These are phyloP conservation scores for Solioccasus polychromus DNA, from an alignment of 768 basidiomycete genomes.

Conservation along the genomic window DNA sequence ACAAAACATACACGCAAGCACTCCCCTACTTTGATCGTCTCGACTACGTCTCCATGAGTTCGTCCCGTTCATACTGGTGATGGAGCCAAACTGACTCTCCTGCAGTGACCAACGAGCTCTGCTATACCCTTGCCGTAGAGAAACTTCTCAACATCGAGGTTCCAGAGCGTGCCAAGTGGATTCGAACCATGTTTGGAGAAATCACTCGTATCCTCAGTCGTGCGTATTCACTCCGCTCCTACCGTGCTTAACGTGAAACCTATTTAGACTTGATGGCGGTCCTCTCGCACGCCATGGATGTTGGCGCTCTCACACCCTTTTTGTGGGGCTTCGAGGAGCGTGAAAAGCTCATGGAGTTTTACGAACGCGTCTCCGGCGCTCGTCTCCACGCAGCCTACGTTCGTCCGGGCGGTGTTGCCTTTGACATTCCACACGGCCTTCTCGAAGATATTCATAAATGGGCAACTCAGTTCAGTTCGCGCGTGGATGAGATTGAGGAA, in stretches of 20 bases:
- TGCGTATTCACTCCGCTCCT: constrained; percentile 34
- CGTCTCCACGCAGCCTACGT: constrained; percentile 98
- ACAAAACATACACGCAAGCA: constrained; percentile 97
- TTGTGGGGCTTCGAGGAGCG: constrained; percentile 99
- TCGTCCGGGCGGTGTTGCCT: constrained; percentile 96
- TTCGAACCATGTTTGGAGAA: constrained; percentile 94
- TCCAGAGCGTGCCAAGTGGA: constrained; percentile 97
- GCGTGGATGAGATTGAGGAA: constrained; percentile 97
- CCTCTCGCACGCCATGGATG: constrained; percentile 94
- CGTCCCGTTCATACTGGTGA: constrained; percentile 28
- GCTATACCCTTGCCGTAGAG: constrained; percentile 96
- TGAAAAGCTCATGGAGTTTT: constrained; percentile 99
- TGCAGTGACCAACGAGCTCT: constrained; percentile 97
- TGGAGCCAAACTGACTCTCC: neutral
- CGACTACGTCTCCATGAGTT: constrained; percentile 99
- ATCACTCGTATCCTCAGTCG: constrained; percentile 95
- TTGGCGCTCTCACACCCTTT: constrained; percentile 97
- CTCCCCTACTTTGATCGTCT: constrained; percentile 98
- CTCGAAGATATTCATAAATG: constrained; percentile 97
- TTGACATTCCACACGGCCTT: constrained; percentile 97
- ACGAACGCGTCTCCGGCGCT: constrained; percentile 97
- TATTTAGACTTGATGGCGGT: constrained; percentile 89
- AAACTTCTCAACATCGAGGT: constrained; percentile 97
- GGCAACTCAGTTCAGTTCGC: constrained; percentile 89
- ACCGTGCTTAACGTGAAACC: neutral